Evolutionary conservation across 164 flowering plant genomes (phyloP), one percentile per base, ranked within the genome.

Genomic region (Nymphaea thermarum): DNA sequence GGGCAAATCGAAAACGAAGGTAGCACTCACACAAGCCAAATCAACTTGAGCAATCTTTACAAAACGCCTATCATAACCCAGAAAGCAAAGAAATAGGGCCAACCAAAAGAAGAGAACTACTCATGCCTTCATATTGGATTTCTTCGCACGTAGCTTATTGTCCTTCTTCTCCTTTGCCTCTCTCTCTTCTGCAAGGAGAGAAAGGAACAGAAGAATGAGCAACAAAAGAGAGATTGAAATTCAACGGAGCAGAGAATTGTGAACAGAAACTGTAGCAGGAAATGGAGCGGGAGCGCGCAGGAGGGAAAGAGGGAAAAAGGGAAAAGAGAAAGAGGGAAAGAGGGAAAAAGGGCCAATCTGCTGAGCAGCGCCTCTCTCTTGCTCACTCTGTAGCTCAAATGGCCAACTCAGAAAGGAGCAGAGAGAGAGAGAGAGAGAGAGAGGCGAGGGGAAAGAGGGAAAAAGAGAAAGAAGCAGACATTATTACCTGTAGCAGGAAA

Each of bases 101-200:
- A 57, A 44, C 3, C 15, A 44, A 65, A 6, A 64, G 25, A 67
- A 8, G 64, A 17, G 57, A 57, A 60, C 6, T 55, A 14, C 44
- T 53, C 70, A 63, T 73, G 91, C 96, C 71, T 94, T 91, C 99
- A 94, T 94, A 82, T 87, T 91, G 65, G 82, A 81, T 76, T 85
- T 88, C 80, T 89, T 91, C 1, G 91, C 86, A 18, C 85, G 84
- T 42, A 94, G 87, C 85, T 91, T 91, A 83, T 74, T 79, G 10
- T 62, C 75, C 74, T 62, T 81, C 86, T 88, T 91, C 62, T 86
- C 96, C 60, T 70, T 85, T 73, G 80, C 91, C 64, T 75, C 80
- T 75, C 89, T 82, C 84, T 94, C 98, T 70, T 82, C 97, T 94
- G 68, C 45, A 18, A 64, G 63, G 12, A 63, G 0, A 64, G 25